A percentile compares a stretch with the other conserved stretches of the same genome.
Evolutionary conservation across 164 flowering plant species (phyloP).

Genomic region (Nymphaea thermarum): DNA sequence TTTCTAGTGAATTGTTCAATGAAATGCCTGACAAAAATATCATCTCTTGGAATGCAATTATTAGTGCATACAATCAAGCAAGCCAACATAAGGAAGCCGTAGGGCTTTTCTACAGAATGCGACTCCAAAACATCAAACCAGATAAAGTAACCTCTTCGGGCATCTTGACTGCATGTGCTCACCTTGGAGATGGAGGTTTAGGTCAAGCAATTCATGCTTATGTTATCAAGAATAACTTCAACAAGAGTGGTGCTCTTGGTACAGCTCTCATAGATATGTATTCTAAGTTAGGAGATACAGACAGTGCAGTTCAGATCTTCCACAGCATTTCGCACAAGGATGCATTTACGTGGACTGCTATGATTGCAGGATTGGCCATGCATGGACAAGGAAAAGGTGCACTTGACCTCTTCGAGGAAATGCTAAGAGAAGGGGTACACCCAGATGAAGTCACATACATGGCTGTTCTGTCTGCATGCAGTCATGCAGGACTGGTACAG

Average conservation of each 20-base stretch:
- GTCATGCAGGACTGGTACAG: slow-evolving; percentile 20
- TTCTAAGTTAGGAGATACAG: slow-evolving; percentile 18
- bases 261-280: slow-evolving; percentile 22
- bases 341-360: slow-evolving; percentile 19
- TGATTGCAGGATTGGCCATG: slow-evolving; percentile 24
- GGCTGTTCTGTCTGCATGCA: slow-evolving; percentile 22
- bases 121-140: slow-evolving; percentile 6
- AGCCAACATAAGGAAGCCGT: slow-evolving; percentile 12
- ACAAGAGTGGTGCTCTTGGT: slow-evolving; percentile 5
- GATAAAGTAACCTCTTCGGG: slow-evolving; percentile 17
- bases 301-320: slow-evolving; percentile 15
- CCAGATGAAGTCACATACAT: slow-evolving; percentile 22
- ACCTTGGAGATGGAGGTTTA: slow-evolving; percentile 9
- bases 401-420: slow-evolving; percentile 11
- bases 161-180: slow-evolving; percentile 16
- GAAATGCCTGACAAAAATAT: slow-evolving; percentile 18
- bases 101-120: slow-evolving; percentile 14
- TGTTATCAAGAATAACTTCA: slow-evolving; percentile 9
- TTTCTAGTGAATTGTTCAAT: slow-evolving; percentile 10
- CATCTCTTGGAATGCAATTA: slow-evolving; percentile 21
- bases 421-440: slow-evolving; percentile 8
- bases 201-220: slow-evolving; percentile 19
- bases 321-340: slow-evolving; percentile 11
- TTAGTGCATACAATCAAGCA: slow-evolving; percentile 17
- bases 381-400: slow-evolving; percentile 20